A percentile compares a stretch with the other conserved stretches of the same genome.
These are phyloP conservation scores for Plasmodium inui DNA, from an alignment of 169 alveolate species.

Conservation along the genomic window DNA sequence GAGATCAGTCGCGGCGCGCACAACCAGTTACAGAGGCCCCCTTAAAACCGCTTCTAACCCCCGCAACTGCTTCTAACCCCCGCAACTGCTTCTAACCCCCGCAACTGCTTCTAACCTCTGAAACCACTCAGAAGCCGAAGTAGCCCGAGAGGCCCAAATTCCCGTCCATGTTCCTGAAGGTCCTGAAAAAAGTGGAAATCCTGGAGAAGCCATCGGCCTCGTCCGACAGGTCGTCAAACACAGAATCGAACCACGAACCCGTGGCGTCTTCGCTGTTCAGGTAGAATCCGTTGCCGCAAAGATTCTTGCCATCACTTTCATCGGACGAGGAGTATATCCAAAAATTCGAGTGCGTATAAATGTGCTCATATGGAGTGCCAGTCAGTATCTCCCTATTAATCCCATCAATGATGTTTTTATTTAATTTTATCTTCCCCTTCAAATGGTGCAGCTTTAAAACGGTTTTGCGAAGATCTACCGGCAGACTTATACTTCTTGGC, in stretches of 20 bases:
- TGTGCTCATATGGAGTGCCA: conserved; percentile 72
- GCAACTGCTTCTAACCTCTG: not conserved
- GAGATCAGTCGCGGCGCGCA: not conserved
- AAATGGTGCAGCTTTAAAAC: conserved; percentile 33
- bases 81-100: not conserved
- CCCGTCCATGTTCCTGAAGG: conserved; percentile 37
- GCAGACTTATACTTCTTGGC: conserved; percentile 66
- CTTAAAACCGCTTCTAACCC: not conserved
- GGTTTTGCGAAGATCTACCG: conserved; percentile 26
- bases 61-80: not conserved
- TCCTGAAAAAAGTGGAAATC: conserved; percentile 39
- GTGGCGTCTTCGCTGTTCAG: not conserved
- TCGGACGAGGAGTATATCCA: conserved; percentile 72
- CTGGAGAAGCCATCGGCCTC: conserved; percentile 34
- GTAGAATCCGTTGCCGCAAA: conserved; percentile 22
- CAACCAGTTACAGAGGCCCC: not conserved
- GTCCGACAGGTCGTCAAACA: conserved; percentile 25
- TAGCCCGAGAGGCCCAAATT: conserved; percentile 27
- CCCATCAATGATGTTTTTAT: conserved; percentile 65
- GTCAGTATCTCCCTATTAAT: conserved; percentile 58
- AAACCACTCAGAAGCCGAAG: conserved; percentile 54
- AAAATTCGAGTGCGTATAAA: conserved; percentile 65
- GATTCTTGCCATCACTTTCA: conserved; percentile 17
- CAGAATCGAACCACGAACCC: conserved; percentile 7
- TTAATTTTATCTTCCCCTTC: conserved; percentile 54